These are phyloP conservation scores for Serendipita vermifera DNA, from an alignment of 768 basidiomycete species.

Conservation along the genomic window DNA sequence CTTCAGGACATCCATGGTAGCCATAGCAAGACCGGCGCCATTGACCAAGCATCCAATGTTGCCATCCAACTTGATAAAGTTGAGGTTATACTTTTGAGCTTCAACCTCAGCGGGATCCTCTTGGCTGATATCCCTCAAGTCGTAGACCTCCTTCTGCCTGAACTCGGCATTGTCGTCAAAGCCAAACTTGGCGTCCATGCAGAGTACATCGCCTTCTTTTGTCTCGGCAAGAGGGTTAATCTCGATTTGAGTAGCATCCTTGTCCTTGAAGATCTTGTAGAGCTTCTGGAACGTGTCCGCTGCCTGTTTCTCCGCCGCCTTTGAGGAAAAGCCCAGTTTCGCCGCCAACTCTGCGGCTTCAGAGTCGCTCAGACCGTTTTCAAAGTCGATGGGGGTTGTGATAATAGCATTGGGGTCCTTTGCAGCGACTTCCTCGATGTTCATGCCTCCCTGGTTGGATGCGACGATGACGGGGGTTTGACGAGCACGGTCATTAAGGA, in stretches of 20 bases:
- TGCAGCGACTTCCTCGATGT: conserved; percentile 97
- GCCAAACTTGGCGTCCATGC: conserved; percentile 99
- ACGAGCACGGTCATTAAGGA: conserved; percentile 84
- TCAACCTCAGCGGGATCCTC: conserved; percentile 97
- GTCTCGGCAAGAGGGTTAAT: conserved; percentile 97
- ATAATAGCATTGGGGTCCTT: conserved; percentile 92
- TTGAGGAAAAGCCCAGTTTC: conserved; percentile 77
- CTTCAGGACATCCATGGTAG: conserved; percentile 98
- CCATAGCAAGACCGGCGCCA: conserved; percentile 98
- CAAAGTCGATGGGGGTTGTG: conserved; percentile 80
- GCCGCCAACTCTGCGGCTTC: conserved; percentile 69
- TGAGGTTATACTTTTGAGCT: conserved; percentile 89
- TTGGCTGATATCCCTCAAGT: conserved; percentile 80
- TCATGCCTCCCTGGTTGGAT: conserved; percentile 96
- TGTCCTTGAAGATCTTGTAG: conserved; percentile 95
- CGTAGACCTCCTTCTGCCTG: conserved; percentile 83
- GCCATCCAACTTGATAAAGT: conserved; percentile 98
- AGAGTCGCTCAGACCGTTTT: conserved; percentile 60
- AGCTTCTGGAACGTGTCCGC: conserved; percentile 89
- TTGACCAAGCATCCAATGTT: conserved; percentile 96
- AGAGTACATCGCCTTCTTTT: conserved; percentile 80
- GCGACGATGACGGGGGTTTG: conserved; percentile 87
- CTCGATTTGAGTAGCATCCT: conserved; percentile 98
- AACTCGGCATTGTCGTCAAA: conserved; percentile 99
- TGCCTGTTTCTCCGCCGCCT: conserved; percentile 62